Conservation (phyloP, 2,329 filamentous ascomycete species). For the Aspergillus neoniger region DNA sequence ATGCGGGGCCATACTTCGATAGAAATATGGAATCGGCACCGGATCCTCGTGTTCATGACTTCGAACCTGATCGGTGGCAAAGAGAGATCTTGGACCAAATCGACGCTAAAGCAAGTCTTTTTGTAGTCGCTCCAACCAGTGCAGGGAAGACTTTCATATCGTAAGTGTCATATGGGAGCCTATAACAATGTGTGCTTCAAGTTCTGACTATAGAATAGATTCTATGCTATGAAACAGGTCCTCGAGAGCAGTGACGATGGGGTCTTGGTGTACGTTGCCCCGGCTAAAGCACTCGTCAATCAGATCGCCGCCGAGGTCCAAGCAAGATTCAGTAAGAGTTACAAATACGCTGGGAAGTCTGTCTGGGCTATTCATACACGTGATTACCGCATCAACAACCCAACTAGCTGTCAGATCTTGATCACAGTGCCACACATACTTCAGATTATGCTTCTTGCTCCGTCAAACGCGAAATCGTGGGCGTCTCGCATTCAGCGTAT, state of each 20-base stretch:
- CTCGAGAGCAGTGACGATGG: constrained; percentile 68
- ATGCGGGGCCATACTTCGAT: constrained; percentile 74
- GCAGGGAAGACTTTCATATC: constrained; percentile 81
- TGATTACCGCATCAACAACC: constrained; percentile 74
- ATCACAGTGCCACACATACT: constrained; percentile 78
- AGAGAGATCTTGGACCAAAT: constrained; percentile 71
- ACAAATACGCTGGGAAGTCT: constrained; percentile 61
- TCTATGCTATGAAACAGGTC: constrained; percentile 80
- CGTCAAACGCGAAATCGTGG: constrained; percentile 68
- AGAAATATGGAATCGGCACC: constrained; percentile 69
- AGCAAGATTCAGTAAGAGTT: constrained; percentile 69
- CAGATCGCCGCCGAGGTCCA: constrained; percentile 80
- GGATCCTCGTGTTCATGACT: constrained; percentile 66
- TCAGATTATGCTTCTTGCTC: constrained; percentile 73
- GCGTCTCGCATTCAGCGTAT: constrained; percentile 69
- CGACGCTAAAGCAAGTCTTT: constrained; percentile 68
- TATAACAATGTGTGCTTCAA: no score
- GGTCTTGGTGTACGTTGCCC: constrained; percentile 75
- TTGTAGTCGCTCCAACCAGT: constrained; percentile 76
- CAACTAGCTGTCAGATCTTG: constrained; percentile 70
- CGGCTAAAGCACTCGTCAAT: constrained; percentile 79
- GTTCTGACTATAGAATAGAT: constrained; percentile 38
- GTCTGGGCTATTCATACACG: constrained; percentile 79
- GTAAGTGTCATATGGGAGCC: constrained; percentile 21
- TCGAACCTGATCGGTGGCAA: constrained; percentile 77